phyloP scores from a whole-genome alignment of 768 basidiomycete species.

The Tremella mesenterica region DNA sequence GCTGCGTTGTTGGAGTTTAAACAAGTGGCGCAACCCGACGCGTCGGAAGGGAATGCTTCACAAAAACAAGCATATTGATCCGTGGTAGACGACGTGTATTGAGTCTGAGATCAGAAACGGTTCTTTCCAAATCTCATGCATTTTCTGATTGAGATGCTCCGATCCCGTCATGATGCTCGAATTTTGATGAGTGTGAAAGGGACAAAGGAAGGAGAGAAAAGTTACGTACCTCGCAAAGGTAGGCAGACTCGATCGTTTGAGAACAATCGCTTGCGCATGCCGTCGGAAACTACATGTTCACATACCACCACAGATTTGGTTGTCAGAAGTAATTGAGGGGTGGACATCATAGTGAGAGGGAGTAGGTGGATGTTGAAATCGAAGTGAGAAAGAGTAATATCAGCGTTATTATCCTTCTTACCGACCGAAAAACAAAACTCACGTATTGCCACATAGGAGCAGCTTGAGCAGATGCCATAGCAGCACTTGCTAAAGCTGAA shows the following conservation, averaged over 20 bases:
- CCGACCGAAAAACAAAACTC: too few species aligned
- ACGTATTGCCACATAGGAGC: conserved; percentile 34
- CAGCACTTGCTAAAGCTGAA: conserved; percentile 23
- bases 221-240: conserved; percentile 33
- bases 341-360: too few species aligned
- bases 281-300: conserved; percentile 27
- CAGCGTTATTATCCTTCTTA: too few species aligned
- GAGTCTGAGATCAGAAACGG: conserved; percentile 15
- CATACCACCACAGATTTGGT: too few species aligned
- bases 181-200: too few species aligned
- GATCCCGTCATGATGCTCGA: too few species aligned
- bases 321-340: neutral
- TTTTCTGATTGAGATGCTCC: too few species aligned
- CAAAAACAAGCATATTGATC: conserved; percentile 43
- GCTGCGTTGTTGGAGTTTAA: conserved; percentile 31
- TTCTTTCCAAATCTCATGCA: too few species aligned
- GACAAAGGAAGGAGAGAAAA: neutral
- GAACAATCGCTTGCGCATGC: conserved; percentile 34
- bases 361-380: too few species aligned
- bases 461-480: conserved; percentile 26
- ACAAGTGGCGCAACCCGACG: conserved; percentile 36
- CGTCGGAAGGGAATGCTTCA: conserved; percentile 32
- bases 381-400: too few species aligned
- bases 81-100: conserved; percentile 14
- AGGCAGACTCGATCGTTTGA: conserved; percentile 26